These are phyloP conservation scores for Xylariales sp. DNA, from an alignment of 2,329 filamentous ascomycete genomes.

Conservation along the genomic window DNA sequence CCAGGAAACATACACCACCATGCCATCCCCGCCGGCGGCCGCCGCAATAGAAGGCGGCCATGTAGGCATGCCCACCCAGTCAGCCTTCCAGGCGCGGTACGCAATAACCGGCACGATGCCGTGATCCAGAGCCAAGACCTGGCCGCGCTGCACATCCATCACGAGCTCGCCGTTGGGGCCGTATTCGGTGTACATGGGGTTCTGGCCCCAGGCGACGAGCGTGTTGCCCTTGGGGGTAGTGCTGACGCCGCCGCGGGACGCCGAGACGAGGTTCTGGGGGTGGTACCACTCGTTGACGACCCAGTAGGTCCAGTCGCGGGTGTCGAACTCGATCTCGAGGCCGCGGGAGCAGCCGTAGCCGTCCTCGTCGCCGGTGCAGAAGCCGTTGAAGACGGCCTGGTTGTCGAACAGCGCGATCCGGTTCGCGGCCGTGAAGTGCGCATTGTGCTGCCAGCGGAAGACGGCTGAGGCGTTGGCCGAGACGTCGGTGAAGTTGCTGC, in stretches of 20 bases:
- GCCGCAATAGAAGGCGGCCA: slow-evolving; percentile 32
- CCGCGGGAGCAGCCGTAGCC: slow-evolving; percentile 28
- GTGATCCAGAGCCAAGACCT: slow-evolving; percentile 32
- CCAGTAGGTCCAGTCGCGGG: slow-evolving; percentile 14
- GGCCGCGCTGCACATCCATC: slow-evolving; percentile 37
- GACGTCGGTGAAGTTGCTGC: slow-evolving; percentile 29
- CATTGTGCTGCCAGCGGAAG: slow-evolving; percentile 37
- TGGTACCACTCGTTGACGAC: slow-evolving; percentile 34
- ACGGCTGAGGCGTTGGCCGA: slow-evolving; percentile 14
- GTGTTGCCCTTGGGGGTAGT: slow-evolving; percentile 22
- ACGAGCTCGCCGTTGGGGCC: slow-evolving; percentile 30
- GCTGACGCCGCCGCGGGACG: slow-evolving; percentile 29
- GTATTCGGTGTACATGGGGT: slow-evolving; percentile 36
- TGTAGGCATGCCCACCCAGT: slow-evolving; percentile 30
- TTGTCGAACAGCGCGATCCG: slow-evolving; percentile 35
- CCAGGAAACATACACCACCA: slow-evolving; percentile 28
- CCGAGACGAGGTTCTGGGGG: slow-evolving; percentile 23
- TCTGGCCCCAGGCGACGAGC: slow-evolving; percentile 36
- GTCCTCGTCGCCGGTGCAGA: slow-evolving; percentile 19
- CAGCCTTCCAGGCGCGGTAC: slow-evolving; percentile 31
- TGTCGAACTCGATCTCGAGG: slow-evolving; percentile 33
- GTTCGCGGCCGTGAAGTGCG: slow-evolving; percentile 22
- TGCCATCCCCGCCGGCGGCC: not conserved
- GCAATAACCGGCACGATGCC: slow-evolving; percentile 29
- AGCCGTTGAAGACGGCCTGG: slow-evolving; percentile 30